phyloP scores from a whole-genome alignment of 805 yeast species.

The Schwanniomyces yamadae region DNA sequence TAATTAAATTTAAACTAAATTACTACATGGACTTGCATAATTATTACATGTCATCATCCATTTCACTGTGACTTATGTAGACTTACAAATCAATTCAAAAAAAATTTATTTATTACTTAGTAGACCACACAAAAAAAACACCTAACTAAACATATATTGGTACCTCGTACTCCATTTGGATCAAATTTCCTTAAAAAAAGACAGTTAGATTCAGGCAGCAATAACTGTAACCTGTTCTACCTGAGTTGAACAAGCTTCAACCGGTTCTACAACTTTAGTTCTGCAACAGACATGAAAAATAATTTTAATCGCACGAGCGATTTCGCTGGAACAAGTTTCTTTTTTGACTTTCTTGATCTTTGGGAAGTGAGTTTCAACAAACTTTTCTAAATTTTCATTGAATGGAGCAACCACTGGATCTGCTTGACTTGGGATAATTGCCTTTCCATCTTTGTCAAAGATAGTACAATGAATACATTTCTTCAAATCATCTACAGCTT shows the following conservation, averaged over 20 bases:
- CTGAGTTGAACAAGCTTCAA: too few relatives aligned
- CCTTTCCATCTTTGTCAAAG: constrained; percentile 60
- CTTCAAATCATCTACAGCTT: constrained; percentile 47
- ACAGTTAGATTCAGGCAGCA: too few relatives aligned
- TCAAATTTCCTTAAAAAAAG: not conserved
- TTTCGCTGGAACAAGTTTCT: constrained; percentile 53
- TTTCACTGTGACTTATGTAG: too few relatives aligned
- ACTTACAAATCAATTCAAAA: too few relatives aligned
- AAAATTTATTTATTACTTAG: too few relatives aligned
- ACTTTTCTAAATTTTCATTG: constrained; percentile 51
- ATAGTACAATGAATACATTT: constrained; percentile 49
- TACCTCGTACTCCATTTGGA: not conserved
- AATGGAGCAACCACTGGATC: constrained; percentile 65
- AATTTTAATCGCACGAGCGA: constrained; percentile 50
- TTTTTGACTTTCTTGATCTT: constrained; percentile 37
- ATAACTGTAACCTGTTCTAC: too few relatives aligned
- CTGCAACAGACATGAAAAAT: constrained; percentile 38
- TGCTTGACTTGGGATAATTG: constrained; percentile 57
- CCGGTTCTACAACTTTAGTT: constrained; percentile 3
- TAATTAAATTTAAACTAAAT: not conserved
- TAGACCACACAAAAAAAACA: constrained; percentile 2
- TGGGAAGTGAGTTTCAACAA: constrained; percentile 48
- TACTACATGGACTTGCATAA: too few relatives aligned
- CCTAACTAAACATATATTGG: not conserved
- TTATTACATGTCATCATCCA: too few relatives aligned